Percentiles rank a stretch among this genome's conserved stretches.
phyloP scores from a whole-genome alignment of 208 protist genomes.

The Crithidia sp. region DNA sequence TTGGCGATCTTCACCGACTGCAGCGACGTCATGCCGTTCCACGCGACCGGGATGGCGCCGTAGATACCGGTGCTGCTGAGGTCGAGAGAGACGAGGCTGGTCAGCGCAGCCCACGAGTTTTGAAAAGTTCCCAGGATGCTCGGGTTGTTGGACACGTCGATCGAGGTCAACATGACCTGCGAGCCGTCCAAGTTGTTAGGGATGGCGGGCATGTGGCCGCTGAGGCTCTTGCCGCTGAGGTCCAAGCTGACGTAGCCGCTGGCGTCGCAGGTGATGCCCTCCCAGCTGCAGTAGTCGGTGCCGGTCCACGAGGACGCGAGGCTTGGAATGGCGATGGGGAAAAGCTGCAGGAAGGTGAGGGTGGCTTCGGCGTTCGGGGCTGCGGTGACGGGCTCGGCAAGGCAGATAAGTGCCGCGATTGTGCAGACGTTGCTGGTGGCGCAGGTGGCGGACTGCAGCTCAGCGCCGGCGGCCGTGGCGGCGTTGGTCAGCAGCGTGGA shows the following conservation, averaged over 20 bases:
- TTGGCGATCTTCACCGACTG: not conserved
- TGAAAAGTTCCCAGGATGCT: constrained; percentile 1
- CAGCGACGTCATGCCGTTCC: constrained; percentile 18
- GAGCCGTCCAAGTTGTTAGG: not conserved
- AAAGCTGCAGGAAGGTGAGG: not conserved
- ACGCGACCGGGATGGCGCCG: not conserved
- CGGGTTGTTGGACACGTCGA: constrained; percentile 11
- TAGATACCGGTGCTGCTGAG: constrained; percentile 10
- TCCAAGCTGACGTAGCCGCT: constrained; percentile 10
- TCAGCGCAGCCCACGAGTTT: constrained; percentile 4
- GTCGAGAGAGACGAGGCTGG: constrained; percentile 5
- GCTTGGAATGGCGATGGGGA: not conserved
- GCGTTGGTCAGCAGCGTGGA: constrained; percentile 14
- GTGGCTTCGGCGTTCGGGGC: not conserved
- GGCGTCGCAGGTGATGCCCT: constrained; percentile 12
- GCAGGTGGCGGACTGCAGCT: no score
- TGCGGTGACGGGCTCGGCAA: not conserved
- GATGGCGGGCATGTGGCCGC: constrained; percentile 7
- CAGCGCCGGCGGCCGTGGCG: constrained; percentile 3
- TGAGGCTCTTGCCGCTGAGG: constrained; percentile 15
- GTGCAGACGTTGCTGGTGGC: no score
- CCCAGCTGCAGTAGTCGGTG: constrained; percentile 25
- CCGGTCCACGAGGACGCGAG: constrained; percentile 3
- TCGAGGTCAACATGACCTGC: not conserved
- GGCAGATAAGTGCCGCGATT: no score